A percentile compares a stretch with the other conserved stretches of the same genome.
phyloP scores from a whole-genome alignment of 345 rosid genomes.

The Eutrema japonicum region DNA sequence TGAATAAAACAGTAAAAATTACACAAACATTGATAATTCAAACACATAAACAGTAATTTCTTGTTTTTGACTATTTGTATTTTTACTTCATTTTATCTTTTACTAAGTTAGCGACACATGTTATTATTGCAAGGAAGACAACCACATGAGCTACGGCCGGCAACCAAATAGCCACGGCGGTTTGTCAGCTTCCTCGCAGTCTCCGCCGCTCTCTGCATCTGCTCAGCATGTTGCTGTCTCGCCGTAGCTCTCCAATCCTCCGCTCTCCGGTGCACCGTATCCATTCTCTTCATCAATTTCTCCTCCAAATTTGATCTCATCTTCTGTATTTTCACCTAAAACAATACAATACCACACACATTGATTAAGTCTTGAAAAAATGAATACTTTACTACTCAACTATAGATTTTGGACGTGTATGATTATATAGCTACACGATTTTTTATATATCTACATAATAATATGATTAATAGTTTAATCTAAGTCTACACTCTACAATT shows the following conservation, averaged over 20 bases:
- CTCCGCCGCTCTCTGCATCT: conserved; percentile 56
- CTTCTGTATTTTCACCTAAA: conserved; percentile 83
- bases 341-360: not conserved
- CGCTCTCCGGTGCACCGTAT: conserved; percentile 67
- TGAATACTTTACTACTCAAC: not conserved
- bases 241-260: conserved; percentile 85
- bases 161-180: conserved; percentile 44
- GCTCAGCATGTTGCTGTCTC: conserved; percentile 63
- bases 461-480: not conserved
- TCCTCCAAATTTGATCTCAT: conserved; percentile 90
- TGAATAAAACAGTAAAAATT: not conserved
- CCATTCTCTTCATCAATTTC: conserved; percentile 89
- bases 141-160: conserved; percentile 65
- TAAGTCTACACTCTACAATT: not conserved
- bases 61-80: conserved; percentile 22
- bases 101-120: conserved; percentile 15
- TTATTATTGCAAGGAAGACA: conserved; percentile 67
- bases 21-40: not conserved
- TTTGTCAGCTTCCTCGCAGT: conserved; percentile 53
- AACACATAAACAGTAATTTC: conserved; percentile 12
- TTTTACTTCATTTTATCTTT: not conserved
- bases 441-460: conserved; percentile 2
- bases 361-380: not conserved
- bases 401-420: conserved; percentile 8
- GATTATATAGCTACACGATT: not conserved